Evolutionary conservation across 805 yeast species (phyloP), one percentile per base, ranked within the genome.

Genomic region (Saccharomycopsis fibuligera): DNA sequence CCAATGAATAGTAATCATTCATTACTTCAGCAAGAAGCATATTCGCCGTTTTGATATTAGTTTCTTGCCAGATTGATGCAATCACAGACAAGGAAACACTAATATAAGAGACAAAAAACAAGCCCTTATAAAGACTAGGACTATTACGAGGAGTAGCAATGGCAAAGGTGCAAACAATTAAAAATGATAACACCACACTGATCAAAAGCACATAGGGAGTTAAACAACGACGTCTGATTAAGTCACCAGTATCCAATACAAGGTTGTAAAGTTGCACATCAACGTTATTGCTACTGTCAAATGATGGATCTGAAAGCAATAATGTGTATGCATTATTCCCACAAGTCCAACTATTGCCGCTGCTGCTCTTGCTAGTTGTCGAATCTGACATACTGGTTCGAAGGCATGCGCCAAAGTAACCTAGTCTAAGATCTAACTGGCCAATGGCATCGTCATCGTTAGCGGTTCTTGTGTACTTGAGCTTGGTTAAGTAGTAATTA

Each of bases 51-150:
- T 41, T 42, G n/a, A 51, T 41, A 40, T 53, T 53, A 10, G 54
- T 44, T 16, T 53, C 52, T 30, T 53, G 56, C 56, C 56, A 53
- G 24, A 50, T 49, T 14, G 54, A 35, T 9, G 56, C 56, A 21
- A 50, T 43, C 8, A 53, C 42, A 4, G 52, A 30, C 10, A 53
- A 39, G 3, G 54, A 33, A 10, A 53, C 33, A 16, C 49, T 25
- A 9, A 48, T 41, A 27, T 53, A 53, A 16, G 45, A 35, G 9
- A 53, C 5, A 12, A 41, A 4, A 44, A 51, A 50, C 36, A 51
- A 35, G 10, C 14, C 14, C 36, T 45, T 45, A 36, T 47, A 53
- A 9, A 44, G 44, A 44, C 30, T 43, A n/a, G 25, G 19, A 33
- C 39, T 24, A 14, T 30, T 25, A 23, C 10, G 10, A 3, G 56